Conservation (phyloP, 179 eudicot species). For the Corrigiola litoralis region DNA sequence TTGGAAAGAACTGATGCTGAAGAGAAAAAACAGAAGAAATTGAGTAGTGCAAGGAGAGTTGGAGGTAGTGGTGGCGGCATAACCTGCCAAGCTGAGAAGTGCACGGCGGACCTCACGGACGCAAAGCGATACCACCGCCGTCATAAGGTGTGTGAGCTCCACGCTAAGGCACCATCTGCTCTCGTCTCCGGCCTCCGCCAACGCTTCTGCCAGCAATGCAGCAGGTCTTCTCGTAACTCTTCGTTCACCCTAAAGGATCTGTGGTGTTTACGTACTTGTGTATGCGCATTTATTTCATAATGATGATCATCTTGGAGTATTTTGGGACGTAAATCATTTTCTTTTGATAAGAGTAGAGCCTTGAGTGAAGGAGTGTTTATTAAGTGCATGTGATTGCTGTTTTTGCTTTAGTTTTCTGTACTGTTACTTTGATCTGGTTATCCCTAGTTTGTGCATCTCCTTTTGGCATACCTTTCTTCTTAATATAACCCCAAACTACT, state of each 20-base stretch:
- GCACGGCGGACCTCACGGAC: slow-evolving; percentile 25
- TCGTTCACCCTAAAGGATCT: background rate
- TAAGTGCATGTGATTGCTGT: too few species aligned
- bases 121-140: slow-evolving; percentile 41
- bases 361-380: too few species aligned
- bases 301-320: too few species aligned
- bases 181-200: slow-evolving; percentile 29
- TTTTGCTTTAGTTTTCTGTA: too few species aligned
- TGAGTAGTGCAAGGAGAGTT: background rate
- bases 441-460: too few species aligned
- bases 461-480: too few species aligned
- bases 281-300: too few species aligned
- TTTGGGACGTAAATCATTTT: too few species aligned
- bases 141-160: slow-evolving; percentile 40
- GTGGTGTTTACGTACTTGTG: too few species aligned
- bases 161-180: slow-evolving; percentile 36
- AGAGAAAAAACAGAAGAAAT: slow-evolving; percentile 17
- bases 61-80: background rate
- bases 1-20: background rate
- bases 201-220: slow-evolving; percentile 43
- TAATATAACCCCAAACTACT: too few species aligned
- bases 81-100: slow-evolving; percentile 31
- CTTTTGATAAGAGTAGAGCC: too few species aligned
- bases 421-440: too few species aligned
- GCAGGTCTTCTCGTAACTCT: slow-evolving; percentile 23